Evolutionary conservation across 2,329 filamentous ascomycete genomes (phyloP), one percentile per base, ranked within the genome.

Genomic region (Xylariaceae sp.): DNA sequence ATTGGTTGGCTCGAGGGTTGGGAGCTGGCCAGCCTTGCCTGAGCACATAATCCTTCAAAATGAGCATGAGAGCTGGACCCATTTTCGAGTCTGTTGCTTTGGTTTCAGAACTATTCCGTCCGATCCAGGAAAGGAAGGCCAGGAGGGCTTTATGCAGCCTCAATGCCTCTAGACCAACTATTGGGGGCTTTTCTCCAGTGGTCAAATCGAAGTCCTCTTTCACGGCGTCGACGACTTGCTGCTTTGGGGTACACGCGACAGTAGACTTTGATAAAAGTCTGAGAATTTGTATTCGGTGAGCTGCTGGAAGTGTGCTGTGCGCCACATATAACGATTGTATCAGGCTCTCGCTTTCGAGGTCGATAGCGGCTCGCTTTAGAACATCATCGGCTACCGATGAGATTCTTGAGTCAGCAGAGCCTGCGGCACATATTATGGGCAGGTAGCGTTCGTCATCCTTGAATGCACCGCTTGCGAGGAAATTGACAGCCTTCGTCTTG

Each of bases 321-420:
- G 92, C 81, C 3, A 81, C 75, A 66, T 92, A 93, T 2, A 98
- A 78, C 14, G 82, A 78, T 53, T 82, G 76, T 3, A 96, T 80
- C 2, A 92, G 74, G 1, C 72, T 65, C 8, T 78, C 67, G 60
- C 91, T 83, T 71, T 98, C 94, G 23, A 97, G 77, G 7, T 90
- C 86, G 7, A 90, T 83, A 1, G 85, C 82, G 26, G 85, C 89
- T 63, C 93, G 83, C 74, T 97, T 99, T 63, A 98, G 75, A 45
- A 96, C 85, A 66, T 96, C 92, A 54, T 97, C 92, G 0, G 91
- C 94, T n/a, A 91, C 78, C n/a, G 89, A 86, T 9, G 90, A 87
- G 33, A 97, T 87, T 7, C 89, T 85, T 31, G 88, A 91, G 63
- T 97, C 95, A 1, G 87, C 78, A 73, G 93, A 93, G 0, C 92